Conservation (phyloP, 352 stramenopile species). For the Blastocystis sp. region DNA sequence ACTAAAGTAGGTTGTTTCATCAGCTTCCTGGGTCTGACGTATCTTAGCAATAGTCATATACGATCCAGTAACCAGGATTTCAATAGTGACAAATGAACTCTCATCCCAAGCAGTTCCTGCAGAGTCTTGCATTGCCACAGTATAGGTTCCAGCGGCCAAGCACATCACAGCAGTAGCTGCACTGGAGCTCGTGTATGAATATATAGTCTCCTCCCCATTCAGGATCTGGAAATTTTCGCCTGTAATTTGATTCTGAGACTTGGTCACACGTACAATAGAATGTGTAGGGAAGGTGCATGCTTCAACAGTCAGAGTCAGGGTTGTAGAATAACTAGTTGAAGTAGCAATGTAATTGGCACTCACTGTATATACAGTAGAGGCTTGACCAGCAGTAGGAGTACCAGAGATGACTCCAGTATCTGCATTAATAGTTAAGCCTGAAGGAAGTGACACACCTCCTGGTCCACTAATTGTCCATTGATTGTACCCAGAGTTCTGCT, state of each 20-base stretch:
- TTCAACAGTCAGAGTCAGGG: constrained; percentile 15
- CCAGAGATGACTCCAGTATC: constrained; percentile 10
- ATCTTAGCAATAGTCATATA: too few relatives aligned
- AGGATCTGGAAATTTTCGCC: neutral
- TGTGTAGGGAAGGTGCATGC: constrained; percentile 7
- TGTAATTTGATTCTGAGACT: neutral
- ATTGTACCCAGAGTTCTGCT: neutral
- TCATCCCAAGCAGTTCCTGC: neutral
- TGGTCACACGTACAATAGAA: neutral
- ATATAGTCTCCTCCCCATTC: neutral
- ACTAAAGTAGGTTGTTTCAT: neutral
- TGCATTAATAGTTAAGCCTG: constrained; percentile 20
- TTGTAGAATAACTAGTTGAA: neutral
- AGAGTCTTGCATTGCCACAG: neutral
- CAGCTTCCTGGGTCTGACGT: neutral
- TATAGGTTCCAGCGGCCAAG: neutral
- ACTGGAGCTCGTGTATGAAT: too few relatives aligned
- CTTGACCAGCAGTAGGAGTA: neutral
- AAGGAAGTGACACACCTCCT: neutral
- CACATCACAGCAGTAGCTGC: neutral
- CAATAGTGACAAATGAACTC: neutral
- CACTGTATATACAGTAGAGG: neutral
- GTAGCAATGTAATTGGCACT: neutral
- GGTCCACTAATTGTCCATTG: neutral
- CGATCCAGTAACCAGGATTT: neutral